Percentiles rank a stretch among this genome's conserved stretches.
These are phyloP conservation scores for Albugo laibachii DNA, from an alignment of 352 stramenopile genomes.

Conservation along the genomic window DNA sequence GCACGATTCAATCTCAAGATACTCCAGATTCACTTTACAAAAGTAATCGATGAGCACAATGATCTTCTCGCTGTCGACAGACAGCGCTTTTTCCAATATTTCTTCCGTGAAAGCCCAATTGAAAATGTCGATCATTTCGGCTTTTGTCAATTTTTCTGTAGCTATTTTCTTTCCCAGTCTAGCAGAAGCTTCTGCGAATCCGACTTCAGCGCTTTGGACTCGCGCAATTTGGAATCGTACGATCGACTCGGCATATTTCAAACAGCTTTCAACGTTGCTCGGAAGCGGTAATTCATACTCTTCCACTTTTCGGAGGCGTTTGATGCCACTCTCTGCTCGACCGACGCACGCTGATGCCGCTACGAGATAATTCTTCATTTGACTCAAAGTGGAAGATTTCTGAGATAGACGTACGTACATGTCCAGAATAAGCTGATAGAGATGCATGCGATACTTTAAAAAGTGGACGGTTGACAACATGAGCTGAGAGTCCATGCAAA, in stretches of 20 bases:
- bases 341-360: conserved; percentile 15
- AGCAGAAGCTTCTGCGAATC: too few relatives aligned
- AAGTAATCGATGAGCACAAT: too few relatives aligned
- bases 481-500: conserved; percentile 31
- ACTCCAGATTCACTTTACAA: too few relatives aligned
- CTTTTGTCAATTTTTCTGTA: too few relatives aligned
- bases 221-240: not conserved
- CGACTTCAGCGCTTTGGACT: too few relatives aligned
- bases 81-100: too few relatives aligned
- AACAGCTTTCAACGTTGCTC: conserved; percentile 11
- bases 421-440: conserved; percentile 26
- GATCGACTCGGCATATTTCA: conserved; percentile 23
- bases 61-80: too few relatives aligned
- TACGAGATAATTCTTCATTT: conserved; percentile 10
- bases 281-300: conserved; percentile 48
- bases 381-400: too few relatives aligned
- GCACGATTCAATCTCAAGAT: too few relatives aligned
- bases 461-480: conserved; percentile 39
- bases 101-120: too few relatives aligned
- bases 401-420: conserved; percentile 30
- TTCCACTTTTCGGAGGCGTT: conserved; percentile 44
- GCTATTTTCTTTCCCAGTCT: too few relatives aligned
- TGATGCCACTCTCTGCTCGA: conserved; percentile 16
- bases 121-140: too few relatives aligned
- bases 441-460: conserved; percentile 36